Evolutionary conservation across 1,284 basidiomycete species (phyloP), one percentile per base, ranked within the genome.

Genomic region (Cryptococcus amylolentus): DNA sequence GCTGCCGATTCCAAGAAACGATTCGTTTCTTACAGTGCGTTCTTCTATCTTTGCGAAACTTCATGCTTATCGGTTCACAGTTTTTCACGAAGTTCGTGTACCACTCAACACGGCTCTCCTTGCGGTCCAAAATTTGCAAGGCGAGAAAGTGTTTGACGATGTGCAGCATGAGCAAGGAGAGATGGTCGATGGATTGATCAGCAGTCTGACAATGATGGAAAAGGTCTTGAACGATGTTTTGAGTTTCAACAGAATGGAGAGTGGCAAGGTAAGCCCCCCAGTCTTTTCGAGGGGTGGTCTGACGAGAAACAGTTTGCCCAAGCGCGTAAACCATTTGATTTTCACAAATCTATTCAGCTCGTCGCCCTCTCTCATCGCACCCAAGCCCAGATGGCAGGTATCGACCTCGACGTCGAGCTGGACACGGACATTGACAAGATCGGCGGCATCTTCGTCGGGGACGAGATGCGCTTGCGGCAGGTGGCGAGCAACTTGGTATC

Each of bases 91-190:
- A 80, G 90, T 91, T 70, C 86, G 91, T 63, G 91, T 95, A 46
- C 91, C 92, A 18, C 80, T 95, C 60, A 94, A 95, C 70, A 93
- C 90, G 37, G 91, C 91, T 1, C 78, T 92, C 13, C 80, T 94
- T 37, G 91, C 91, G 0, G 86, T 92, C 9, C 91, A 94, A 77
- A 94, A 95, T 69, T 86, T 94, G 81, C 86, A 88, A 58, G 89
- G 88, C 1, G 84, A 77, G 56, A 63, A 70, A 31, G 70, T 76
- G 2, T 78, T 77, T 59, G 61, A 65, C n/a, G 57, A 63, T 8
- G 43, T 72, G 14, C 61, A 62, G 23, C 57, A 62, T 18, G 73
- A 77, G 50, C 70, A 76, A 53, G 52, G 57, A 4, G 71, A 72
- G 60, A 73, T 77, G 75, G 70, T 75, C 0, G 66, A 76, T 58